Base-by-base conservation (phyloP, 768 basidiomycete species). In the Tylopilus sp. region DNA sequence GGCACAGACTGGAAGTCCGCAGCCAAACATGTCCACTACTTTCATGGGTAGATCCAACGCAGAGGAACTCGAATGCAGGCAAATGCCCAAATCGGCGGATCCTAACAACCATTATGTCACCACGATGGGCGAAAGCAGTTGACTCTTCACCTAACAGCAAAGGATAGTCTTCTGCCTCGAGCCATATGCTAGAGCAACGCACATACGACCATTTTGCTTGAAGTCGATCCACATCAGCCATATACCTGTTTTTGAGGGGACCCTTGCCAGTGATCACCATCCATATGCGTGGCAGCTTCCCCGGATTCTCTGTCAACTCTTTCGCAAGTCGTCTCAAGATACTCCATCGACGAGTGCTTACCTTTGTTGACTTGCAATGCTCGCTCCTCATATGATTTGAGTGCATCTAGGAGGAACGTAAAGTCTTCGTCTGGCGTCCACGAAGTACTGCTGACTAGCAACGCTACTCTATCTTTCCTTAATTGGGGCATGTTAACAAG, bases 341-440 rank as follows among this genome's bases (percentile, higher is more conserved):
- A 20, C 40, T 15, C 12, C 31, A 36, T 10, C 12, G 15, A 15
- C 44, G 17, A 45, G 12, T 10, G 2, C 51, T 8, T 41, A 54
- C 67, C 47, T 51, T 47, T 42, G n/a, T 63, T 63, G 23, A 67
- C 55, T 44, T 67, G 63, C 21, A 62, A 58, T 17, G 83, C 86
- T 21, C 75, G 79, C 13, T 64, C 51, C 57, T 98, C 86, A 65
- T 97, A 98, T 15, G 70, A 38, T 13, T 71, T 65, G 35, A 99
- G 73, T 3, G 93, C 92, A 18, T 81, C 76, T 20, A 98, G 69
- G 17, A 99, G 80, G 46, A 97, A 79, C 9, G 79, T 72, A 57
- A 99, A 98, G 66, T 98, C 94, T 67, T 99, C 97, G 61, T 99
- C 97, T 6, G 91, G 82, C 1, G 97, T 98, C 95, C 95, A 98